Evolutionary conservation across 2,329 filamentous ascomycete species (phyloP), one percentile per base, ranked within the genome.

Genomic region (Cladorrhinum sp.): DNA sequence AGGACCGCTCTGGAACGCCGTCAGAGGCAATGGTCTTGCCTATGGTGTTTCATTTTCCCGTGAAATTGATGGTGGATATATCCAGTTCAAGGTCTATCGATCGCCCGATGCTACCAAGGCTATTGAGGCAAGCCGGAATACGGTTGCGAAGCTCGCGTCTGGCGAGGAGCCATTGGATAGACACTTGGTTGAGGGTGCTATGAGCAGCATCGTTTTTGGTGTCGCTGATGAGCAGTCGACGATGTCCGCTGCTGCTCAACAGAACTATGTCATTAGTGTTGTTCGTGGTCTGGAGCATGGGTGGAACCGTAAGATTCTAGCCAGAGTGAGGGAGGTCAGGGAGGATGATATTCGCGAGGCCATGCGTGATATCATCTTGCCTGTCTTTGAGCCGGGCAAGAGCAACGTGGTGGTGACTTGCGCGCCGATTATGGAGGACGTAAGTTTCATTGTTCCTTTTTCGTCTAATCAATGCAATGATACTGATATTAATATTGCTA

Each of bases 201-300:
- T 99, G 62, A 95, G 90, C 71, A 89, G 88, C 67, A 92, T 99
- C 60, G 92, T 99, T 32, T 87, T 93, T 63, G 82, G 81, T 55
- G 90, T 96, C 71, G 95, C 93, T 1, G 91, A 96, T 67, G 91
- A 96, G 70, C 92, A 97, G 74, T 83, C 89, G 1, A 97, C 91
- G 0, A 91, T 96, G 82, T 84, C 88, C 6, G 85, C 83, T 49
- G 93, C 95, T 0, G 95, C 93, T 0, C 84, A 88, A 70, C 86
- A 90, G 67, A 93, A 91, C 70, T 99, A 96, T 73, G 81, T 93
- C 10, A 85, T 89, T 62, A 85, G 91, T 60, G 93, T 96, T 5
- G 83, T 98, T 53, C 84, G 89, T 13, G 88, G 85, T 1, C 79
- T 97, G 29, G 85, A 87, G 3, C 86, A 86, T 60, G 89, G 92